phyloP scores from a whole-genome alignment of 345 rosid genomes.

The Eutrema heterophyllum region DNA sequence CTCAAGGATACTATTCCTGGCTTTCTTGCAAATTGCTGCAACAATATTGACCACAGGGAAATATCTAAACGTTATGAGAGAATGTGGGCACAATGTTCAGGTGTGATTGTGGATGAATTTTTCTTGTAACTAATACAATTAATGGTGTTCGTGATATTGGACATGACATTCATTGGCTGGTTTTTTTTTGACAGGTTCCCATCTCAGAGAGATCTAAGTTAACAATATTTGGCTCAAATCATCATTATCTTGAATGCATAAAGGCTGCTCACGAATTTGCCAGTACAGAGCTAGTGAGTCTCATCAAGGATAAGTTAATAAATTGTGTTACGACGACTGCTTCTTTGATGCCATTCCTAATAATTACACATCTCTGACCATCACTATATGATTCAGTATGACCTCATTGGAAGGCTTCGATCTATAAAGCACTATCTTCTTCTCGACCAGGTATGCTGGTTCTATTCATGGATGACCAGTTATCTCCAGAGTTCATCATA shows the following conservation, averaged over 20 bases:
- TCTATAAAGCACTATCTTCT: constrained; percentile 97
- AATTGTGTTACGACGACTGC: neutral
- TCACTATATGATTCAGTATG: constrained; percentile 54
- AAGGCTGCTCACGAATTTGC: constrained; percentile 91
- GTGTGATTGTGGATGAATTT: constrained; percentile 31
- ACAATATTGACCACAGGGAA: constrained; percentile 94
- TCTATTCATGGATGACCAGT: neutral
- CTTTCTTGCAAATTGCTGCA: constrained; percentile 90
- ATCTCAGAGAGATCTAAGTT: constrained; percentile 77
- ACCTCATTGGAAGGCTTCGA: constrained; percentile 77
- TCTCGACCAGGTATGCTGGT: constrained; percentile 80
- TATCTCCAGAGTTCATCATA: constrained; percentile 5
- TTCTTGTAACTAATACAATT: neutral
- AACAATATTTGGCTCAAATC: constrained; percentile 73
- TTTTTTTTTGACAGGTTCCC: constrained; percentile 57
- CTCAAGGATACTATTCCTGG: constrained; percentile 92
- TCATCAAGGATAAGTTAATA: constrained; percentile 78
- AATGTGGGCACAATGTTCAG: constrained; percentile 96
- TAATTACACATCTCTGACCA: constrained; percentile 14
- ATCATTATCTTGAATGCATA: constrained; percentile 94
- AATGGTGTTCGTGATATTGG: neutral
- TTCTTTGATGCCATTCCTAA: neutral
- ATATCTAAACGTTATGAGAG: constrained; percentile 96
- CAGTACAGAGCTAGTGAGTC: constrained; percentile 74
- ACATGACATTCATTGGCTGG: neutral